Evolutionary conservation across 192 early-diverging fungal genomes (phyloP).

Genomic region (Lunasporangiospora selenospora): DNA sequence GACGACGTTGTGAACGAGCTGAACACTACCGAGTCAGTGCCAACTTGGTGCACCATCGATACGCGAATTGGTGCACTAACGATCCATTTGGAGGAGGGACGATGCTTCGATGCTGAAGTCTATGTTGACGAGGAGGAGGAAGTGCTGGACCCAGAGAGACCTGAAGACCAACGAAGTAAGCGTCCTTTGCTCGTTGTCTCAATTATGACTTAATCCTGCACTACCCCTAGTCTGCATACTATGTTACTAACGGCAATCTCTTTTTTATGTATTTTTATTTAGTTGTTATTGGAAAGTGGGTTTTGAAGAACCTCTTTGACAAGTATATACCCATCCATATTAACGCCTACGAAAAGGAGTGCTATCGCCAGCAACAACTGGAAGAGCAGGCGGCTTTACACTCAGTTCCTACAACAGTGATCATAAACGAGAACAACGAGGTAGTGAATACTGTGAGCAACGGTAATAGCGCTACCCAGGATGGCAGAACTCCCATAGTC

Average conservation of each 20-base stretch:
- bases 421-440: conserved; percentile 33
- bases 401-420: conserved; percentile 21
- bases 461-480: not conserved
- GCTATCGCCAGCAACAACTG: conserved; percentile 39
- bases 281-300: conserved; percentile 89
- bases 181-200: not conserved
- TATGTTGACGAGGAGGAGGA: conserved; percentile 83
- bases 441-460: conserved; percentile 11
- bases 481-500: conserved; percentile 5
- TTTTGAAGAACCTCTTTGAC: conserved; percentile 77
- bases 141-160: conserved; percentile 50
- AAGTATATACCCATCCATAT: conserved; percentile 59
- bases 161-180: conserved; percentile 79
- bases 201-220: too few species aligned
- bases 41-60: conserved; percentile 93
- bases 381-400: conserved; percentile 8
- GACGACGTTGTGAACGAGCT: conserved; percentile 62
- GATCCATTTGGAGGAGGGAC: conserved; percentile 83
- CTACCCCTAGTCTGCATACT: too few species aligned
- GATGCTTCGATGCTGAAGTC: conserved; percentile 88
- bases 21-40: conserved; percentile 78
- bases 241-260: too few species aligned
- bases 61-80: conserved; percentile 88
- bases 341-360: conserved; percentile 56
- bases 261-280: too few species aligned